These are phyloP conservation scores for Pleurotus eryngii DNA, from an alignment of 768 basidiomycete species.

Conservation along the genomic window DNA sequence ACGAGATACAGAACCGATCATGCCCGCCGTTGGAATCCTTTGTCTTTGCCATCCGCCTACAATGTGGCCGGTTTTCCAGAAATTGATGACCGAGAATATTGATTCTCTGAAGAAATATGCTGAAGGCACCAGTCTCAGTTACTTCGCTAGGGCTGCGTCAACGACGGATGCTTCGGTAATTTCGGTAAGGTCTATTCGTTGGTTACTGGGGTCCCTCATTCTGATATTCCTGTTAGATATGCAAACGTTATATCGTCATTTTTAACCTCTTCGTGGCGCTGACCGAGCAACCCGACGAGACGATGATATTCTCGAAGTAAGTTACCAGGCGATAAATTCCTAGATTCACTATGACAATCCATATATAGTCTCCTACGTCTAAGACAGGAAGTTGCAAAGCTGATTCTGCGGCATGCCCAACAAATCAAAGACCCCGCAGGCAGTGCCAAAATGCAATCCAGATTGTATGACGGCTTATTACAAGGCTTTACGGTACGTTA, in stretches of 20 bases:
- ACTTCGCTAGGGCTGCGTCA: conserved; percentile 55
- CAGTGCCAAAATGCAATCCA: conserved; percentile 65
- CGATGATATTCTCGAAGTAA: conserved; percentile 95
- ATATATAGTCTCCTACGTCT: conserved; percentile 70
- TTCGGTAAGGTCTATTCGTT: conserved; percentile 40
- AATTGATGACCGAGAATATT: conserved; percentile 78
- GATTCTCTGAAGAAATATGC: conserved; percentile 81
- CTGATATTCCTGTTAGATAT: conserved; percentile 42
- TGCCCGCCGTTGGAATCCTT: conserved; percentile 81
- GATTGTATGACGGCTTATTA: conserved; percentile 73
- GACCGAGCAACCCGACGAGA: conserved; percentile 83
- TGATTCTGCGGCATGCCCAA: conserved; percentile 70
- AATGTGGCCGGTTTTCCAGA: conserved; percentile 96
- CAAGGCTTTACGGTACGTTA: conserved; percentile 64
- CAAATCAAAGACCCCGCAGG: conserved; percentile 59
- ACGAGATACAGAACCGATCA: conserved; percentile 71
- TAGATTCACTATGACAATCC: too few species aligned
- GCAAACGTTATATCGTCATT: conserved; percentile 70
- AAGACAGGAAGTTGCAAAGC: conserved; percentile 75
- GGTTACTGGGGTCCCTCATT: conserved; percentile 8
- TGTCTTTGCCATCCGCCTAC: conserved; percentile 74
- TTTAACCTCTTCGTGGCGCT: conserved; percentile 84
- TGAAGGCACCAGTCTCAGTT: conserved; percentile 62
- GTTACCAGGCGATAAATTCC: conserved; percentile 15
- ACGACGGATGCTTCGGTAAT: conserved; percentile 71